Evolutionary conservation across 108 stramenopile genomes (phyloP).

Genomic region (Cyclotella kingstonii): DNA sequence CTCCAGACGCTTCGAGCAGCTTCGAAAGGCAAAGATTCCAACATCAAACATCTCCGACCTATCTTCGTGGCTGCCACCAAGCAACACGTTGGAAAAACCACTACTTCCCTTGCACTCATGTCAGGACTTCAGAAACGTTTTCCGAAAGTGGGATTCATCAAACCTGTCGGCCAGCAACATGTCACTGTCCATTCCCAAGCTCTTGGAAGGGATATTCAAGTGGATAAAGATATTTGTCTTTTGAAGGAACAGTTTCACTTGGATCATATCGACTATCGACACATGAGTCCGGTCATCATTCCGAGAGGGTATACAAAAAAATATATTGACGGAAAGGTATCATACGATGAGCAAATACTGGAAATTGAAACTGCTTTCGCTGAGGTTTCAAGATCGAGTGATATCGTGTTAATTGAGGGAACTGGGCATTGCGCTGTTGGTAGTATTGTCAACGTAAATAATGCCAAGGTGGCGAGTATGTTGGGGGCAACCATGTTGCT

Average conservation of each 20-base stretch:
- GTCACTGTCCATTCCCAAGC: slow-evolving; percentile 48
- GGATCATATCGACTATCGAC: slow-evolving; percentile 81
- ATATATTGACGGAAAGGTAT: slow-evolving; percentile 85
- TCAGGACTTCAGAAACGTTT: slow-evolving; percentile 90
- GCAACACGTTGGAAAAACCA: slow-evolving; percentile 97
- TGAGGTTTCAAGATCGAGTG: slow-evolving; percentile 47
- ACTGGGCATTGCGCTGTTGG: slow-evolving; percentile 98
- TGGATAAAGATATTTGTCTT: slow-evolving; percentile 92
- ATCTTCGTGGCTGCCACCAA: slow-evolving; percentile 94
- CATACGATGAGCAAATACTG: slow-evolving; percentile 60
- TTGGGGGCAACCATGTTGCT: slow-evolving; percentile 88
- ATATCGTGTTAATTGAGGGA: slow-evolving; percentile 89
- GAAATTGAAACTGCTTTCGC: slow-evolving; percentile 60
- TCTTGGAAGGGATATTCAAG: slow-evolving; percentile 65
- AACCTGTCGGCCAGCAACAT: slow-evolving; percentile 95
- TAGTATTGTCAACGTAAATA: slow-evolving; percentile 89
- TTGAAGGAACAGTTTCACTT: slow-evolving; percentile 87
- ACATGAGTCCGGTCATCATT: slow-evolving; percentile 96
- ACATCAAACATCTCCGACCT: slow-evolving; percentile 41
- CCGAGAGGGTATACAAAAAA: slow-evolving; percentile 91
- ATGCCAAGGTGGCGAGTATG: slow-evolving; percentile 89
- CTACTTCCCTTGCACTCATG: slow-evolving; percentile 82
- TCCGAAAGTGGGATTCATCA: slow-evolving; percentile 89
- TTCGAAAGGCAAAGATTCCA: background rate
- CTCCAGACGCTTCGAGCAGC: background rate